Base-by-base conservation (phyloP, 768 basidiomycete species). In the Russula vinacea region DNA sequence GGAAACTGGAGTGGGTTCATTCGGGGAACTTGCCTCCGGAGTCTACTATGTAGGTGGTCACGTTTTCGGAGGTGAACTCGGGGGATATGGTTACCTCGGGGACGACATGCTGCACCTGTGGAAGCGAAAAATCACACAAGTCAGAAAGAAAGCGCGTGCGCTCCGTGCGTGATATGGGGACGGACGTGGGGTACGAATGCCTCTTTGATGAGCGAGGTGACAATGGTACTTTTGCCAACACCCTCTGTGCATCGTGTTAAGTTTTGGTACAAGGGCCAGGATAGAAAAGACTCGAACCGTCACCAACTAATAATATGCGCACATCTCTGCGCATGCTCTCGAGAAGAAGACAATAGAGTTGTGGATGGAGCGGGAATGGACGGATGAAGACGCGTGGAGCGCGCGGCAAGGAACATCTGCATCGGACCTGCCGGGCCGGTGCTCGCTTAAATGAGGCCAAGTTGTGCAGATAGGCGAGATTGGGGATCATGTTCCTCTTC, bases 41-140 rank as follows among this genome's bases (percentile, higher is more conserved):
- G 77, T 99, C 96, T 58, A 98, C 92, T 66, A 99, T 98, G 73
- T 95, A 92, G 5, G 95, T 98, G 1, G 96, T 98, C 45, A 99
- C 93, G 73, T 97, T 94, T 78, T 96, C 94, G 55, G 96, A 93
- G 24, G 94, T 96, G 53, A 97, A 93, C 76, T 95, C 92, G 70
- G 95, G 94, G 8, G 96, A 97, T 60, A 99, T 97, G 8, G 96
- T 98, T 52, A 99, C 94, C 75, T 98, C 96, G 3, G 96, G 96
- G 45, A 98, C 89, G 71, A 96, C 81, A 70, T 93, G 90, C 75
- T 96, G 94, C 52, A 97, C 94, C 95, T 97, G 71, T 5, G 32
- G 33, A 42, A 13, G 60, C 35, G 51, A 55, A 16, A 54, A 9
- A 17, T 47, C 16, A 3, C 37, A 33, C 66, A 37, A 42, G 69